These are phyloP conservation scores for Coffea humblotiana DNA, from an alignment of 305 asterid species.

Conservation along the genomic window DNA sequence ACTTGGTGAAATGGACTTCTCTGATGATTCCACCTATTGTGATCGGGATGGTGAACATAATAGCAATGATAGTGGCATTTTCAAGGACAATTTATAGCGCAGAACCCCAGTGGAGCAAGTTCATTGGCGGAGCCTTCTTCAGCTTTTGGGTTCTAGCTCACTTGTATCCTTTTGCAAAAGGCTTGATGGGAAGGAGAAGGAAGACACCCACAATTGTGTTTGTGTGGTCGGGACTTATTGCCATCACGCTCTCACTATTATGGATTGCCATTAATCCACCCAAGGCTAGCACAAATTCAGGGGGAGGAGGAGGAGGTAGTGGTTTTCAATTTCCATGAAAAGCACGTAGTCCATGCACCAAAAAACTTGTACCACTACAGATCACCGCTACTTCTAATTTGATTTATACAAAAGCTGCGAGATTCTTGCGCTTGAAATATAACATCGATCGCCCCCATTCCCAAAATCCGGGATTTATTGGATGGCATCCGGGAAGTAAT, in stretches of 20 bases:
- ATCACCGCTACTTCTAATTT: not conserved
- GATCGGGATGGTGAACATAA: constrained; percentile 46
- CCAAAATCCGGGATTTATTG: not conserved
- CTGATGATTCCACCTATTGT: constrained; percentile 55
- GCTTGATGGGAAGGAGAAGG: constrained; percentile 49
- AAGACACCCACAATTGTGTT: constrained; percentile 52
- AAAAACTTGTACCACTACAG: not conserved
- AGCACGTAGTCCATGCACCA: not conserved
- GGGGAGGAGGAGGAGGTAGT: constrained; percentile 11
- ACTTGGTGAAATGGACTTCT: constrained; percentile 49
- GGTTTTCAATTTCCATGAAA: constrained; percentile 36
- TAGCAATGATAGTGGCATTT: constrained; percentile 44
- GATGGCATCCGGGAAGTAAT: not conserved
- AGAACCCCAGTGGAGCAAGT: constrained; percentile 44
- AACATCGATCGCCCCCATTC: not conserved
- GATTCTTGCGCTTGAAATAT: not conserved
- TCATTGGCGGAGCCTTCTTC: constrained; percentile 51
- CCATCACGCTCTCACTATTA: constrained; percentile 46
- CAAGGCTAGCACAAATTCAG: not conserved
- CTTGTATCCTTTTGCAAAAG: constrained; percentile 54
- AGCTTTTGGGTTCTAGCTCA: constrained; percentile 58
- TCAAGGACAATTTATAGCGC: constrained; percentile 37
- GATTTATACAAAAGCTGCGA: not conserved
- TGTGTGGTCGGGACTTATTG: constrained; percentile 56
- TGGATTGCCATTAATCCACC: constrained; percentile 40